A percentile compares a stretch with the other conserved stretches of the same genome.
phyloP scores from a whole-genome alignment of 371 early-diverging fungal species.

The Fennellomyces sp. region DNA sequence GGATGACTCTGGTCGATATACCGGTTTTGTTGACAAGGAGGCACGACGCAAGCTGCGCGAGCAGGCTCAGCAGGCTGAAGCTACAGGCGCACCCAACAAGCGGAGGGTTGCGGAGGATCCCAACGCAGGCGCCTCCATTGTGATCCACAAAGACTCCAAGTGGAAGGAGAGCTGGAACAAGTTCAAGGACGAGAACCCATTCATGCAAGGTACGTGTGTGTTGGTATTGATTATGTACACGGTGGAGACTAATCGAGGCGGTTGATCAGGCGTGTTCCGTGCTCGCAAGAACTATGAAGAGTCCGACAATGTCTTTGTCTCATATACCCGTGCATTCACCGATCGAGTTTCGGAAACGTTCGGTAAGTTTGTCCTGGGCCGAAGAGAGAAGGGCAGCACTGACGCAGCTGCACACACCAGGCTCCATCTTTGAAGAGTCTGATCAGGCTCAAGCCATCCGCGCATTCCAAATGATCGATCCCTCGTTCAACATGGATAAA shows the following conservation, averaged over 20 bases:
- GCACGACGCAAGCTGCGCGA: conserved; percentile 67
- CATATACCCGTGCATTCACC: conserved; percentile 81
- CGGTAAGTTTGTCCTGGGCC: conserved; percentile 46
- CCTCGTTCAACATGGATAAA: conserved; percentile 80
- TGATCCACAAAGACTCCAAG: conserved; percentile 88
- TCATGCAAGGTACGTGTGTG: conserved; percentile 71
- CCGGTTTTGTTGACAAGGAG: conserved; percentile 79
- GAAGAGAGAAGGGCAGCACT: neutral
- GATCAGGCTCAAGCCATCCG: conserved; percentile 92
- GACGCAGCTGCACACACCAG: conserved; percentile 18
- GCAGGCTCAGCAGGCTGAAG: conserved; percentile 44
- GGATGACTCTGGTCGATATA: conserved; percentile 77
- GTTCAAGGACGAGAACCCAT: conserved; percentile 88
- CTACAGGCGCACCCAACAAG: conserved; percentile 8
- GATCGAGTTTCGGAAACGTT: conserved; percentile 75
- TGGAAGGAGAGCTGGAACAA: conserved; percentile 93
- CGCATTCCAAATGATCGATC: conserved; percentile 85
- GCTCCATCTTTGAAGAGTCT: conserved; percentile 87
- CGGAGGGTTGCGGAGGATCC: conserved; percentile 48
- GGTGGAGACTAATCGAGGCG: neutral
- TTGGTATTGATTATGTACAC: neutral
- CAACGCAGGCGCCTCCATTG: conserved; percentile 86
- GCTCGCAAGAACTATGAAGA: conserved; percentile 85
- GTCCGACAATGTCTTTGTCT: conserved; percentile 87
- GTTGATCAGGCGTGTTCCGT: conserved; percentile 63